A percentile compares a stretch with the other conserved stretches of the same genome.
phyloP scores from a whole-genome alignment of 306 rosid genomes.

The Vigna radiata region DNA sequence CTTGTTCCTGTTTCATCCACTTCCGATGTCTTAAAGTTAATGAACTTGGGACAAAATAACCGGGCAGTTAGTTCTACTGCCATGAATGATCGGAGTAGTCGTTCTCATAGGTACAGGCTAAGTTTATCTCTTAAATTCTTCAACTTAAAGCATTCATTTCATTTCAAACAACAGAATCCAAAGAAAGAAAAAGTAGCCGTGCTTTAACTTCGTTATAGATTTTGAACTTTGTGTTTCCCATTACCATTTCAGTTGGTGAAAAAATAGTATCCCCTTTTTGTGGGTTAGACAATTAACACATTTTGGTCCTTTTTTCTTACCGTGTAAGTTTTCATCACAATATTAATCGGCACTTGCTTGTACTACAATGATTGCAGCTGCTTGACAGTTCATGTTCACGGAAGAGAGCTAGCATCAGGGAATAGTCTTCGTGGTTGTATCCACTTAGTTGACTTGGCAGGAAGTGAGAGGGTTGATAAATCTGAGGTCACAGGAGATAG shows the following conservation, averaged over 20 bases:
- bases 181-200: not conserved
- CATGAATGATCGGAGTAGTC: conserved; percentile 92
- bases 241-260: not conserved
- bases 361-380: conserved; percentile 71
- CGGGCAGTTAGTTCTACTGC: conserved; percentile 89
- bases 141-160: not conserved
- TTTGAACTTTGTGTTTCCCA: not conserved
- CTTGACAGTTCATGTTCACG: conserved; percentile 92
- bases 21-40: conserved; percentile 74
- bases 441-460: conserved; percentile 95
- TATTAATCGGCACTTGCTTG: conserved; percentile 33
- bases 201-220: not conserved
- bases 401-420: conserved; percentile 77
- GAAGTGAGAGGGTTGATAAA: conserved; percentile 97
- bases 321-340: conserved; percentile 36
- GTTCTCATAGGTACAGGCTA: conserved; percentile 78
- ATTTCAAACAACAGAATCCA: conserved; percentile 1
- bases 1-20: conserved; percentile 81
- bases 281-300: not conserved
- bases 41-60: conserved; percentile 85
- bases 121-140: conserved; percentile 21
- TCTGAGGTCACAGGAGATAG: conserved; percentile 91
- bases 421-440: conserved; percentile 77
- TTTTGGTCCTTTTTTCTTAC: not conserved
- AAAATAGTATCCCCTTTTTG: conserved; percentile 3